Evolutionary conservation across 768 basidiomycete genomes (phyloP).

Genomic region (Dacryopinax spathularia): DNA sequence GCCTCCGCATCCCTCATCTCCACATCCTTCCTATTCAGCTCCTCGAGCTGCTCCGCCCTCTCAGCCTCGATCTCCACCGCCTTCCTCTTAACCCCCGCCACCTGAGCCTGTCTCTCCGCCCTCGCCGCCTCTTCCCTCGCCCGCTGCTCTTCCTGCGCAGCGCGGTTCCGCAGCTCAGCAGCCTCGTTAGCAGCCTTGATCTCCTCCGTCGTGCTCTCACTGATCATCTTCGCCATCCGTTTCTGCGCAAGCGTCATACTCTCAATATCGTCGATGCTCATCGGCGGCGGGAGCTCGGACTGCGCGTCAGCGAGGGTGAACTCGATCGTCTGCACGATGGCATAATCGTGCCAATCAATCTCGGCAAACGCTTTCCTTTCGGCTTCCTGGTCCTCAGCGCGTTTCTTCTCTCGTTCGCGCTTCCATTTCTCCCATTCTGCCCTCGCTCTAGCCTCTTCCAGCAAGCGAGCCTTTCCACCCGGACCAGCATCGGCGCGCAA

Average conservation of each 20-base stretch:
- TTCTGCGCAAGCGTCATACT: slow-evolving; percentile 95
- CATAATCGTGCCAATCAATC: slow-evolving; percentile 99
- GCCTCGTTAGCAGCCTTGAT: slow-evolving; percentile 74
- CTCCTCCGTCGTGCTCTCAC: slow-evolving; percentile 84
- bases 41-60: too few species aligned
- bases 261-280: slow-evolving; percentile 87
- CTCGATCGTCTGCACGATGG: slow-evolving; percentile 94
- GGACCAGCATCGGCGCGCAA: slow-evolving; percentile 52
- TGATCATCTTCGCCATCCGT: slow-evolving; percentile 95
- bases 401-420: slow-evolving; percentile 70
- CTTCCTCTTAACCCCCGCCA: not conserved
- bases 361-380: slow-evolving; percentile 86
- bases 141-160: slow-evolving; percentile 41
- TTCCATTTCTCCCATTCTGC: slow-evolving; percentile 82
- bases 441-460: slow-evolving; percentile 60
- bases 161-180: slow-evolving; percentile 70
- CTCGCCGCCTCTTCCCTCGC: slow-evolving; percentile 15
- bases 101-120: not conserved
- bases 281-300: slow-evolving; percentile 88
- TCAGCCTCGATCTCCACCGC: slow-evolving; percentile 10
- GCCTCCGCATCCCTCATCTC: slow-evolving; percentile 69
- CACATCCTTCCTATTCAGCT: slow-evolving; percentile 24
- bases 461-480: slow-evolving; percentile 57
- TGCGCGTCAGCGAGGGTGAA: slow-evolving; percentile 86
- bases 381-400: slow-evolving; percentile 83